phyloP scores from a whole-genome alignment of 2,329 filamentous ascomycete genomes.

The Elsinoe necatrix region DNA sequence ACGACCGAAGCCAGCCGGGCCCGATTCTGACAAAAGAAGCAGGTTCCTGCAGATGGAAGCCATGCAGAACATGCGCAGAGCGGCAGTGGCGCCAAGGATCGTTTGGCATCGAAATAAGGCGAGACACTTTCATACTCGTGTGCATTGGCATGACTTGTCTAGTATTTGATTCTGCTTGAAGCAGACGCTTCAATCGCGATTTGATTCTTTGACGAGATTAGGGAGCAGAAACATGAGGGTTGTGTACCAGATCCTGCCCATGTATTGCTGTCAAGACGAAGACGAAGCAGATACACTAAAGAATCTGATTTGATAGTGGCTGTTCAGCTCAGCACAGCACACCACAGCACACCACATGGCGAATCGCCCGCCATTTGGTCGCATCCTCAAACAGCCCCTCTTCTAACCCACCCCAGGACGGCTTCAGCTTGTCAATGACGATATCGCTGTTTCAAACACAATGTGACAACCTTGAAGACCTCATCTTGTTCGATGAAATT shows the following conservation, averaged over 20 bases:
- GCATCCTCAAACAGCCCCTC: not conserved
- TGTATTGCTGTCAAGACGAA: not conserved
- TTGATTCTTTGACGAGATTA: not conserved
- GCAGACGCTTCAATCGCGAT: not conserved
- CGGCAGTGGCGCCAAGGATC: constrained; percentile 5
- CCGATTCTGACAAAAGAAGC: not conserved
- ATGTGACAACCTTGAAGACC: not conserved
- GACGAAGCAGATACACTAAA: not conserved
- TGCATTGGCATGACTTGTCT: not conserved
- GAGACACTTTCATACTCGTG: too few species aligned
- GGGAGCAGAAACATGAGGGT: not conserved
- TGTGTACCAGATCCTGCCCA: constrained; percentile 4
- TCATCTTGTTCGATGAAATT: constrained; percentile 8
- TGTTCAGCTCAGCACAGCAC: not conserved
- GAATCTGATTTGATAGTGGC: not conserved
- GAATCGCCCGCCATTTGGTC: not conserved
- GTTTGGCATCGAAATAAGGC: not conserved
- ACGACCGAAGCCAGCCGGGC: constrained; percentile 4
- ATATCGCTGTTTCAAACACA: not conserved
- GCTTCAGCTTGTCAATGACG: not conserved
- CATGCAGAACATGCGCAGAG: constrained; percentile 2
- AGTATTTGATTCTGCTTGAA: not conserved
- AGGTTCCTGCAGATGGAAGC: constrained; percentile 14
- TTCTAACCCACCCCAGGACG: not conserved
- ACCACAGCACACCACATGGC: not conserved